Evolutionary conservation across 75 land plant genomes (phyloP).

Genomic region (Pinus albicaulis): DNA sequence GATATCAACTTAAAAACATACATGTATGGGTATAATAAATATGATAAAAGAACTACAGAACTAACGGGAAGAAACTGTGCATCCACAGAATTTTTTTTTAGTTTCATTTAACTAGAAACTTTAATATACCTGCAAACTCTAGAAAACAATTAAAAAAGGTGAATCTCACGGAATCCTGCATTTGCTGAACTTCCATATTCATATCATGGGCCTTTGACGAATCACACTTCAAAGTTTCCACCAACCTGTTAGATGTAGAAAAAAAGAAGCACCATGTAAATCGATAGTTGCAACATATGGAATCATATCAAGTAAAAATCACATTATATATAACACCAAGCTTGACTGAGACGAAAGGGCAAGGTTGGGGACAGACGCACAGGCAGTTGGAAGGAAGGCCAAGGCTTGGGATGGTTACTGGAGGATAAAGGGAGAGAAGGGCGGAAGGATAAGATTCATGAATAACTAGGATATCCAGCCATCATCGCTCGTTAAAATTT

Average conservation of each 20-base stretch:
- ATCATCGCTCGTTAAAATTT: no score
- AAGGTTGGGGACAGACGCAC: no score
- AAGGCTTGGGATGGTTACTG: no score
- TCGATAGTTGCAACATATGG: not conserved
- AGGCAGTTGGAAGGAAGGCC: no score
- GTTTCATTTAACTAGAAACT: not conserved
- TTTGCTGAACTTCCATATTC: conserved; percentile 59
- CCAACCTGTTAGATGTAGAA: conserved; percentile 53
- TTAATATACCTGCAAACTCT: conserved; percentile 66
- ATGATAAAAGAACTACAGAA: not conserved
- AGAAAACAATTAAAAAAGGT: conserved; percentile 84
- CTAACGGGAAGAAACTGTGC: not conserved
- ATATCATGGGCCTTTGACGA: conserved; percentile 56
- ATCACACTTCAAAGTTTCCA: conserved; percentile 61
- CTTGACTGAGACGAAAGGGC: no score
- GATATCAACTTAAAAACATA: not conserved
- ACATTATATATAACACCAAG: no score
- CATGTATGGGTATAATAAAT: not conserved
- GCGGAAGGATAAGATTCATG: no score
- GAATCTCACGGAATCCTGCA: conserved; percentile 72
- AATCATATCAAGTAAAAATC: not conserved
- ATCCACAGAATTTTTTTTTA: not conserved
- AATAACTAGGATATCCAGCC: no score
- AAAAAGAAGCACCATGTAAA: not conserved
- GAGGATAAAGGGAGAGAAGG: no score